These are phyloP conservation scores for Cercospora sesami DNA, from an alignment of 2,329 filamentous ascomycete genomes.

Conservation along the genomic window DNA sequence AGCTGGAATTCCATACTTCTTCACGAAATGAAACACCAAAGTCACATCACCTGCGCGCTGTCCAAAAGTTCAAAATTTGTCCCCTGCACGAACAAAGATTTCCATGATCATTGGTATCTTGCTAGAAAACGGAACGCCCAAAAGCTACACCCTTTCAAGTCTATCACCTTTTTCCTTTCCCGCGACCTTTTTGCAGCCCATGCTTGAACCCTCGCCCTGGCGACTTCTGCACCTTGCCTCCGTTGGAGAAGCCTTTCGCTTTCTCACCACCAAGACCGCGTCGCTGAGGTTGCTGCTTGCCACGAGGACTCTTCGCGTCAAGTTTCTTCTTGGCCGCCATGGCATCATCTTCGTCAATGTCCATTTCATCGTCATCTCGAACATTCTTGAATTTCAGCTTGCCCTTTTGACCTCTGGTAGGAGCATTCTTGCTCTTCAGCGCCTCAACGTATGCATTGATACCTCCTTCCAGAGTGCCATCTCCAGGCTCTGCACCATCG, in stretches of 20 bases:
- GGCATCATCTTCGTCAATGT: slow-evolving; percentile 47
- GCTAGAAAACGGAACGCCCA: not conserved
- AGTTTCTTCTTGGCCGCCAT: slow-evolving; percentile 40
- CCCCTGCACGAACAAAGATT: not conserved
- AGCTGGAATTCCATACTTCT: not conserved
- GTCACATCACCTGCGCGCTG: not conserved
- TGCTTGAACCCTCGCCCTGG: slow-evolving; percentile 28
- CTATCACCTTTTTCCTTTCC: slow-evolving; percentile 15
- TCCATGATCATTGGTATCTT: slow-evolving; percentile 8
- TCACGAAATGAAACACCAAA: not conserved
- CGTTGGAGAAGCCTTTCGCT: slow-evolving; percentile 20
- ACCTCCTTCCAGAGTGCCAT: slow-evolving; percentile 49
- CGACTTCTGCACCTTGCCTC: slow-evolving; percentile 28
- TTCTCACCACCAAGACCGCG: slow-evolving; percentile 33
- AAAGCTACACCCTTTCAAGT: not conserved
- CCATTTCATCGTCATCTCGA: slow-evolving; percentile 47
- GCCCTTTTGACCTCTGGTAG: slow-evolving; percentile 59
- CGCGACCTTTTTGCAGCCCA: slow-evolving; percentile 27
- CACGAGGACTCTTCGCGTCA: slow-evolving; percentile 25
- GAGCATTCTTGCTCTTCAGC: slow-evolving; percentile 60
- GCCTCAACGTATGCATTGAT: slow-evolving; percentile 64
- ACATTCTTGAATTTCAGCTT: slow-evolving; percentile 61
- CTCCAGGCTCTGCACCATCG: slow-evolving; percentile 39
- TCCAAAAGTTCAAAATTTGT: not conserved
- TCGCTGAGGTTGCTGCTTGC: slow-evolving; percentile 30